These are phyloP conservation scores for Vitis cinerea DNA, from an alignment of 164 flowering plant species.

Conservation along the genomic window DNA sequence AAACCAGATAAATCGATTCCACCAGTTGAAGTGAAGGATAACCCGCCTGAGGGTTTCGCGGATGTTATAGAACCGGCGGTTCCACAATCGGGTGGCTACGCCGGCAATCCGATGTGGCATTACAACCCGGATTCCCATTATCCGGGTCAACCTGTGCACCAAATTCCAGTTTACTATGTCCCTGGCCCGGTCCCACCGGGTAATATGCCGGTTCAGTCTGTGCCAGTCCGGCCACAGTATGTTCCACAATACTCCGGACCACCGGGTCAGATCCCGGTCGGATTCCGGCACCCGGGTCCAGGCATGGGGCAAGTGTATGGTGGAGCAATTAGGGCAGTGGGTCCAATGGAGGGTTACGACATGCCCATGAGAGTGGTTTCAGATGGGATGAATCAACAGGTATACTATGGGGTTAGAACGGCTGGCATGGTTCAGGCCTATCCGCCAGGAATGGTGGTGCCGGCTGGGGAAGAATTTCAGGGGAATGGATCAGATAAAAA, in stretches of 20 bases:
- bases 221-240: constrained; percentile 38
- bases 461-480: constrained; percentile 35
- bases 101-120: constrained; percentile 43
- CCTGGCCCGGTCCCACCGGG: constrained; percentile 40
- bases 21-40: constrained; percentile 16
- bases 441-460: constrained; percentile 36
- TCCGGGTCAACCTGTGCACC: constrained; percentile 36
- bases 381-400: constrained; percentile 39
- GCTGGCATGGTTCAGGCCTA: constrained; percentile 36
- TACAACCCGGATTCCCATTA: constrained; percentile 30
- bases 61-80: constrained; percentile 24
- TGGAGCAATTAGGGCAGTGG: constrained; percentile 32
- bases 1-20: constrained; percentile 35
- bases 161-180: constrained; percentile 59
- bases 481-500: constrained; percentile 27
- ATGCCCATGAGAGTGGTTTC: constrained; percentile 17
- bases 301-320: constrained; percentile 45
- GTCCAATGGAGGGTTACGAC: constrained; percentile 23
- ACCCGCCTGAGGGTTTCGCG: constrained; percentile 8
- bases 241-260: constrained; percentile 34
- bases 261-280: constrained; percentile 39
- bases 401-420: constrained; percentile 46
- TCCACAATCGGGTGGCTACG: constrained; percentile 28
- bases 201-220: constrained; percentile 36
- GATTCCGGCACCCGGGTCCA: constrained; percentile 31